Conservation (phyloP, 2,329 filamentous ascomycete species). For the Fusarium euwallaceae region DNA sequence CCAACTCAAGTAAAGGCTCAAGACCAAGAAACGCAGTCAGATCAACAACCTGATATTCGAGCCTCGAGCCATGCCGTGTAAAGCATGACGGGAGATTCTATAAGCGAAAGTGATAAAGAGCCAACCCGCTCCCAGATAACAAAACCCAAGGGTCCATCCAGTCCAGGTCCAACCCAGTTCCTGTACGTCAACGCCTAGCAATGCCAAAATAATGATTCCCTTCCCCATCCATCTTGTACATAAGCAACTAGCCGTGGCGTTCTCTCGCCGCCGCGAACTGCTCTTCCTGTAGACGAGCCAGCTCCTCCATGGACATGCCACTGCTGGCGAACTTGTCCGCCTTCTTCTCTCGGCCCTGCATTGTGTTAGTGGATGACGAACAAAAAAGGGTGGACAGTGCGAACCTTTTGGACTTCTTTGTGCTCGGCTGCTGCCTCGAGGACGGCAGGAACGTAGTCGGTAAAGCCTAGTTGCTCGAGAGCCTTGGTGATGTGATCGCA, state of each 20-base stretch:
- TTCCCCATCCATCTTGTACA: constrained; percentile 10
- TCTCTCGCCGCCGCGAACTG: constrained; percentile 82
- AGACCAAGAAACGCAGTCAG: neutral
- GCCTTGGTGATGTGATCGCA: constrained; percentile 98
- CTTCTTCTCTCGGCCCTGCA: constrained; percentile 92
- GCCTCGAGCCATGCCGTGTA: neutral
- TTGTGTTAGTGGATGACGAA: constrained; percentile 55
- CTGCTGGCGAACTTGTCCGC: constrained; percentile 97
- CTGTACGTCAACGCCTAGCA: constrained; percentile 52
- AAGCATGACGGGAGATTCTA: constrained; percentile 30
- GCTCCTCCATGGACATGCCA: constrained; percentile 90
- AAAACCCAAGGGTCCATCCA: constrained; percentile 26
- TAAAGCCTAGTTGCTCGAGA: constrained; percentile 90
- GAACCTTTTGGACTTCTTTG: constrained; percentile 91
- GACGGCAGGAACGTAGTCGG: constrained; percentile 91
- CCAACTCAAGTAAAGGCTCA: neutral
- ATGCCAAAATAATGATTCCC: constrained; percentile 49
- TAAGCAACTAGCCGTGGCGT: constrained; percentile 49
- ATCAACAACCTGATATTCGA: constrained; percentile 12
- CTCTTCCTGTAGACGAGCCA: constrained; percentile 89
- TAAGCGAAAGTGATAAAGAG: constrained; percentile 43
- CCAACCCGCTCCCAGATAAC: constrained; percentile 28
- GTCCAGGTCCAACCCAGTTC: constrained; percentile 31
- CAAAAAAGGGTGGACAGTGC: constrained; percentile 47
- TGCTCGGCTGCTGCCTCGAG: constrained; percentile 89